phyloP scores from a whole-genome alignment of 768 basidiomycete genomes.

The Termitomyces sp. region DNA sequence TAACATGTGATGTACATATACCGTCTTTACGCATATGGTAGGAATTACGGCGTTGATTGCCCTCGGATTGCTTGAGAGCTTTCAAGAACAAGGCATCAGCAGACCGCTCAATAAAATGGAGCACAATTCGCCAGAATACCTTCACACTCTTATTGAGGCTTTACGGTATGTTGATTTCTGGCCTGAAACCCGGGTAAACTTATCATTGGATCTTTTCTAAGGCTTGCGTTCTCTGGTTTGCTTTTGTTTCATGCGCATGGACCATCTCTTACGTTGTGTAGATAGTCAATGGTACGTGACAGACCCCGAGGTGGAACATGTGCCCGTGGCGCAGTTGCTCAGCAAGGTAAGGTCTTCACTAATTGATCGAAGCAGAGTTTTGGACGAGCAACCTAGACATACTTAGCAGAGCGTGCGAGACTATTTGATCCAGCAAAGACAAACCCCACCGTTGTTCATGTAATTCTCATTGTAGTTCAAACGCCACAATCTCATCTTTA shows the following conservation, averaged over 20 bases:
- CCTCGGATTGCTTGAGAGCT: constrained; percentile 84
- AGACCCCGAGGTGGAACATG: constrained; percentile 73
- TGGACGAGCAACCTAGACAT: constrained; percentile 48
- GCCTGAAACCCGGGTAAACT: neutral
- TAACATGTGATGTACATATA: neutral
- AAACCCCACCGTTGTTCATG: constrained; percentile 63
- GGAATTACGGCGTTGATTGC: constrained; percentile 91
- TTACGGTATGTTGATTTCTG: constrained; percentile 48
- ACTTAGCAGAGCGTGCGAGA: constrained; percentile 73
- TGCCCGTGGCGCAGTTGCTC: constrained; percentile 79
- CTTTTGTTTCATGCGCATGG: neutral
- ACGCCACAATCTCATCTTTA: constrained; percentile 3
- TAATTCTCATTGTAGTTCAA: constrained; percentile 22
- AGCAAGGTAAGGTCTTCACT: constrained; percentile 57
- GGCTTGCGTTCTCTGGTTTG: constrained; percentile 72
- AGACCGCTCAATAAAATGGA: constrained; percentile 73
- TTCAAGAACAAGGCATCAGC: constrained; percentile 70
- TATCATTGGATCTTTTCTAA: constrained; percentile 17
- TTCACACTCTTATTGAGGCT: constrained; percentile 84
- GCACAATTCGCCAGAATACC: constrained; percentile 87
- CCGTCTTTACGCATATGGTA: too few species aligned
- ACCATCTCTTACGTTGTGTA: constrained; percentile 18
- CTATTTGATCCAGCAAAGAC: constrained; percentile 69
- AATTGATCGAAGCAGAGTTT: neutral
- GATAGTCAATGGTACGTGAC: constrained; percentile 90